These are phyloP conservation scores for Malassezia japonica DNA, from an alignment of 1,284 basidiomycete species.

Conservation along the genomic window DNA sequence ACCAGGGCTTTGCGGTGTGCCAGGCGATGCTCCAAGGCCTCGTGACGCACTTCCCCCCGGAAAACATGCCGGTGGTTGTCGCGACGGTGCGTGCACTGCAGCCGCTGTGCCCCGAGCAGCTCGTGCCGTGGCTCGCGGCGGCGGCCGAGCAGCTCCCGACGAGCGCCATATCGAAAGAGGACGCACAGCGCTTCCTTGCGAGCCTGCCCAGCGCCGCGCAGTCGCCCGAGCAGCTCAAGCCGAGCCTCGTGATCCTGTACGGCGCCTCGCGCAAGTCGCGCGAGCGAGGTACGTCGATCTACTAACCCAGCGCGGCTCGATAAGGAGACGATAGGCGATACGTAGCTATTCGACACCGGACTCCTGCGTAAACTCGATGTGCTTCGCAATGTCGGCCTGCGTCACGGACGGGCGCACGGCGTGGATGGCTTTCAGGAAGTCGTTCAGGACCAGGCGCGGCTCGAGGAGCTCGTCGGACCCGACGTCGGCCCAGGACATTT, in stretches of 20 bases:
- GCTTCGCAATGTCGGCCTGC: slow-evolving; percentile 74
- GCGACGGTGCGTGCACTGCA: slow-evolving; percentile 67
- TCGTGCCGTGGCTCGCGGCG: slow-evolving; percentile 63
- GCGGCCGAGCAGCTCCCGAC: slow-evolving; percentile 64
- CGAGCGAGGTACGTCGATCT: slow-evolving; percentile 19
- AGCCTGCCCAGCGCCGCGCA: slow-evolving; percentile 2
- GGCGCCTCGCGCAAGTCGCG: slow-evolving; percentile 33
- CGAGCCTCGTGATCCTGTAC: slow-evolving; percentile 26
- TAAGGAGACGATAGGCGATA: neutral
- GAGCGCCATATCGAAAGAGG: slow-evolving; percentile 29
- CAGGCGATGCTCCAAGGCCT: slow-evolving; percentile 66
- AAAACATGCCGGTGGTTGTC: slow-evolving; percentile 64
- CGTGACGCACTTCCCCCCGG: slow-evolving; percentile 73
- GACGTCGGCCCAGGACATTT: slow-evolving; percentile 88
- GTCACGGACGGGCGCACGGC: slow-evolving; percentile 81
- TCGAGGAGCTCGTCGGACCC: slow-evolving; percentile 81
- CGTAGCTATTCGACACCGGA: slow-evolving; percentile 48
- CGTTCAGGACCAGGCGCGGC: slow-evolving; percentile 50
- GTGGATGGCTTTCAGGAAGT: slow-evolving; percentile 77
- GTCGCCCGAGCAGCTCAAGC: slow-evolving; percentile 27
- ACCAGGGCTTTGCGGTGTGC: slow-evolving; percentile 67
- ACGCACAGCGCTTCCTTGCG: slow-evolving; percentile 5
- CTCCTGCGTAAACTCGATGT: slow-evolving; percentile 86
- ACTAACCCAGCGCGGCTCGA: slow-evolving; percentile 7
- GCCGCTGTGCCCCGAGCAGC: slow-evolving; percentile 59